Evolutionary conservation across 352 stramenopile genomes (phyloP), one percentile per base, ranked within the genome.

Genomic region (Phytophthora multivora): DNA sequence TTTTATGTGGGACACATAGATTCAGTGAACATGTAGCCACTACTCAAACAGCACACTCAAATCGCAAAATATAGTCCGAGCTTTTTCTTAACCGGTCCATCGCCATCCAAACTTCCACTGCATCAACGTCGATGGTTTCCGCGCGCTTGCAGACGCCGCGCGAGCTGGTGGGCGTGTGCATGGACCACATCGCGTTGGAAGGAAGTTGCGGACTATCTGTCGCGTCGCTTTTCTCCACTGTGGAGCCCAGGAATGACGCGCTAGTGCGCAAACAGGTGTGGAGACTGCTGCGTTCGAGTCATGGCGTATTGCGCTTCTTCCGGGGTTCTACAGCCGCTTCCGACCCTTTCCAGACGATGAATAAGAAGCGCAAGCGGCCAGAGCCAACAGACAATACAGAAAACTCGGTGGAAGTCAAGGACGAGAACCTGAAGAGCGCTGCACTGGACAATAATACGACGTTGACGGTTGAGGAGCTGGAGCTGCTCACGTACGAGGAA

Each of bases 121-220:
- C 33, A 63, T 49, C 33, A 50, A 58, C 28, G 18, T 21, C 31
- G 15, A 63, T 70, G 60, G 45, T 42, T 41, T 40, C 31, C 13
- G 56, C 25, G 33, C 31, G 42, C 45, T 21, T 48, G 36, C 63
- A 28, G 50, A 43, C 58, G 38, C 74, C 77, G 25, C 67, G 71
- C 18, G 73, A 79, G 65, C 68, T 92, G 39, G 76, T 77, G 35
- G 81, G 81, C 30, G 69, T 71, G 4, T 85, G 77, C 33, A 75
- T 91, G 63, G 81, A 93, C 63, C 60, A 84, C 59, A 68, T 91
- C 19, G 76, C 84, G 23, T 69, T 91, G 0, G 84, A 89, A 59
- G 81, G 84, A 11, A 52, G 66, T 21, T 45, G 58, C 0, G 84
- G 84, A 13, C 43, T 89, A 9, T 69, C 73, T 2, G 31, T 92